Evolutionary conservation across 805 yeast species (phyloP).

Genomic region (Myxozyma sirexii): DNA sequence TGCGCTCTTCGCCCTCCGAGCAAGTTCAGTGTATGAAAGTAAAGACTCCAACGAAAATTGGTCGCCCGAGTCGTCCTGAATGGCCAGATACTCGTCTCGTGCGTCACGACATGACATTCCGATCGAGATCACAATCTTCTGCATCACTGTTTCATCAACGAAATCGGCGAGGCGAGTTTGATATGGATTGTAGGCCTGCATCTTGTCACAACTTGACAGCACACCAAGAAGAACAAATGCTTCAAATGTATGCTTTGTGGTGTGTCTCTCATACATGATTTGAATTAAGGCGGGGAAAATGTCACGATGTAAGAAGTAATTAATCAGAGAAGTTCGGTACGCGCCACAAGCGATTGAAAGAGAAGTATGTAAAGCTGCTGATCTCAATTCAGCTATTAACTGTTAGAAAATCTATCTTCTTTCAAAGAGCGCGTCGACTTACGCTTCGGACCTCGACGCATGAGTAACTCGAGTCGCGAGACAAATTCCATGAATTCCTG

Average conservation of each 20-base stretch:
- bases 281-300: conserved; percentile 44
- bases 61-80: conserved; percentile 25
- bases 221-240: conserved; percentile 46
- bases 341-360: conserved; percentile 41
- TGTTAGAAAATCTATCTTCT: background rate
- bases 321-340: conserved; percentile 42
- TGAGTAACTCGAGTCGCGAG: conserved; percentile 36
- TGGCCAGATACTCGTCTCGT: conserved; percentile 17
- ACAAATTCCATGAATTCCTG: conserved; percentile 14
- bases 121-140: conserved; percentile 35
- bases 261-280: conserved; percentile 39
- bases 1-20: conserved; percentile 24
- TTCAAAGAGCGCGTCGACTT: background rate
- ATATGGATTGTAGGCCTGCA: conserved; percentile 45
- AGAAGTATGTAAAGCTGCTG: conserved; percentile 40
- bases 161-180: conserved; percentile 45
- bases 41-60: conserved; percentile 25
- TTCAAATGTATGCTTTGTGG: conserved; percentile 39
- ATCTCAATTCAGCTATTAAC: conserved; percentile 25
- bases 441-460: conserved; percentile 33
- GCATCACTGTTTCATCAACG: conserved; percentile 44
- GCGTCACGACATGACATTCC: conserved; percentile 16
- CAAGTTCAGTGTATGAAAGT: conserved; percentile 24
- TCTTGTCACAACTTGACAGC: conserved; percentile 44
- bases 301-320: conserved; percentile 43